Conservation (phyloP, 2,329 filamentous ascomycete species). For the Colletotrichum godetiae region DNA sequence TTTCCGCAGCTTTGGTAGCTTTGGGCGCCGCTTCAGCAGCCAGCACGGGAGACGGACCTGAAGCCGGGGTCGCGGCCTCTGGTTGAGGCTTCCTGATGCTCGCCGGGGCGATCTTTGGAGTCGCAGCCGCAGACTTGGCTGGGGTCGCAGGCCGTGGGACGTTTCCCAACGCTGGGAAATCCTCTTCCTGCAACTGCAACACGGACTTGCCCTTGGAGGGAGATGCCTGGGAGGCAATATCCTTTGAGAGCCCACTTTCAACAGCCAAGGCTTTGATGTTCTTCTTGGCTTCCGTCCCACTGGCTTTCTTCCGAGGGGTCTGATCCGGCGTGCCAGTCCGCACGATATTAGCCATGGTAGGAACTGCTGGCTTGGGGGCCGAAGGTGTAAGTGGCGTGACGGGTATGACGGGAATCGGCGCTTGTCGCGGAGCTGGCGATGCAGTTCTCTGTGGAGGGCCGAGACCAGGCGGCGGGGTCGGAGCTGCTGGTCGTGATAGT, state of each 20-base stretch:
- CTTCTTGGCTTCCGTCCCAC: slow-evolving; percentile 52
- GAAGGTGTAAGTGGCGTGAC: slow-evolving; percentile 22
- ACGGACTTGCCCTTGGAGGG: slow-evolving; percentile 39
- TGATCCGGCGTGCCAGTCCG: slow-evolving; percentile 46
- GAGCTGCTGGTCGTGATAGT: slow-evolving; percentile 1
- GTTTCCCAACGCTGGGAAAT: slow-evolving; percentile 70
- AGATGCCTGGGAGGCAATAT: slow-evolving; percentile 54
- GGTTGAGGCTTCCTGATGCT: slow-evolving; percentile 46
- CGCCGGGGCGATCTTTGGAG: slow-evolving; percentile 47
- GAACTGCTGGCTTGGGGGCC: slow-evolving; percentile 39
- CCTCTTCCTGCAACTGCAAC: slow-evolving; percentile 69
- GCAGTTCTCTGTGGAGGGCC: slow-evolving; percentile 52
- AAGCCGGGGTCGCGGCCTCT: slow-evolving; percentile 20
- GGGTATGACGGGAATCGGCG: slow-evolving; percentile 34
- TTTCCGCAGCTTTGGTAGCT: slow-evolving; percentile 44
- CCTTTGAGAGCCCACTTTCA: slow-evolving; percentile 59
- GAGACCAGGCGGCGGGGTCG: slow-evolving; percentile 56
- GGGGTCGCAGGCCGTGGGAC: slow-evolving; percentile 46
- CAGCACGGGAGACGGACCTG: neutral
- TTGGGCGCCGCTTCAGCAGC: slow-evolving; percentile 13
- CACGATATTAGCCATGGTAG: slow-evolving; percentile 37
- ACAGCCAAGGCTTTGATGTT: slow-evolving; percentile 57
- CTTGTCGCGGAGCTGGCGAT: slow-evolving; percentile 40
- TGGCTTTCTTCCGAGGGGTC: slow-evolving; percentile 43
- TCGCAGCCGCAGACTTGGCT: slow-evolving; percentile 48